phyloP scores from a whole-genome alignment of 2,329 filamentous ascomycete genomes.

The Fusarium clavum region DNA sequence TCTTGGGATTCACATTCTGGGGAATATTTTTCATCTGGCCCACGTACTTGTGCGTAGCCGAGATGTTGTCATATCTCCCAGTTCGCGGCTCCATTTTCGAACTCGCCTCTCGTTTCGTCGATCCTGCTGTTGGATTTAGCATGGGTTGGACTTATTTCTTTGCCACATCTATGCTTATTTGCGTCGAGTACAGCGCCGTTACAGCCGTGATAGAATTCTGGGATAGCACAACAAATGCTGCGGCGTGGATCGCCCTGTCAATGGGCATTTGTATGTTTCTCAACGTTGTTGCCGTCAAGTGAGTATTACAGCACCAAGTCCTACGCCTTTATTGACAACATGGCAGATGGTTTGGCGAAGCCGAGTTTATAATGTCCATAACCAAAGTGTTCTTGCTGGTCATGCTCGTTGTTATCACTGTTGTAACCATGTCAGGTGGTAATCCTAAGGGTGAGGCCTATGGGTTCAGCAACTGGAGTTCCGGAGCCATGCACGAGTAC shows the following conservation, averaged over 20 bases:
- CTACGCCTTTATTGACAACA: not conserved
- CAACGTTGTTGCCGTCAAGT: constrained; percentile 59
- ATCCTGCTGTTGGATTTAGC: constrained; percentile 63
- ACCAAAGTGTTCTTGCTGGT: constrained; percentile 60
- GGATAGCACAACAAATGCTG: constrained; percentile 56
- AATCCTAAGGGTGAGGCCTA: constrained; percentile 72
- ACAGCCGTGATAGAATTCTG: constrained; percentile 59
- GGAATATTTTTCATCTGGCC: constrained; percentile 58
- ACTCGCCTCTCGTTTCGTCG: constrained; percentile 64
- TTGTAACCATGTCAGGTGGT: constrained; percentile 75
- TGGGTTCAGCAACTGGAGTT: constrained; percentile 68
- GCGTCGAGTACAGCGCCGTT: constrained; percentile 57
- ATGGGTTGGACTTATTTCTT: constrained; percentile 64
- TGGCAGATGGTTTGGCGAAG: constrained; percentile 53
- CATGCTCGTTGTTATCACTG: constrained; percentile 70
- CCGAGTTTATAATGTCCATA: constrained; percentile 67
- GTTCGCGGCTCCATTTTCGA: constrained; percentile 66
- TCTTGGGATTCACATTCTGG: constrained; percentile 59
- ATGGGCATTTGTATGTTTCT: constrained; percentile 58
- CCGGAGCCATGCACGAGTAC: constrained; percentile 50
- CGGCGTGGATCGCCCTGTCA: constrained; percentile 61
- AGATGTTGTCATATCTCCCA: constrained; percentile 68
- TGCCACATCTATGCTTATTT: constrained; percentile 58
- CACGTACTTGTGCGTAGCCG: constrained; percentile 60
- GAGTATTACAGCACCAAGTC: constrained; percentile 14